Conservation (phyloP, 1,284 basidiomycete genomes). For the Fomes fomentarius region DNA sequence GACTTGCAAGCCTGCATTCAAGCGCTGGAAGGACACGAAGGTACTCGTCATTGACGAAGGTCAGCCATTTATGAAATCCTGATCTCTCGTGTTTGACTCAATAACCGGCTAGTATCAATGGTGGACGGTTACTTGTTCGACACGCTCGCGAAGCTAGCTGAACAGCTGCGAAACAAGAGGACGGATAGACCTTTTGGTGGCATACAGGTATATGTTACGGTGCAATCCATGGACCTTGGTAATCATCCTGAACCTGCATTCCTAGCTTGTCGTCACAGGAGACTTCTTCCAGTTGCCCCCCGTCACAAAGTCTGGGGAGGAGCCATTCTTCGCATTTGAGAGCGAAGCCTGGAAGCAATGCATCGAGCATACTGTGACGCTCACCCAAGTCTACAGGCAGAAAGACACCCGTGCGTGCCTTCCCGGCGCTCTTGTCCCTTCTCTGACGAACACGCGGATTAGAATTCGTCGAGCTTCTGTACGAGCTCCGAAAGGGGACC, state of each 20-base stretch:
- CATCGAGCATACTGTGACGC: conserved; percentile 79
- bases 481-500: conserved; percentile 85
- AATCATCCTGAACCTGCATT: background rate
- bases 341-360: conserved; percentile 82
- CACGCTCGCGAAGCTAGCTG: conserved; percentile 58
- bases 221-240: background rate
- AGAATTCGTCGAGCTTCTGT: conserved; percentile 91
- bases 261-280: conserved; percentile 84
- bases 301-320: conserved; percentile 59
- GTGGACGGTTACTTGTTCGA: conserved; percentile 93
- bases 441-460: background rate
- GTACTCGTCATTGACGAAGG: conserved; percentile 96
- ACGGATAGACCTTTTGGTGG: conserved; percentile 85
- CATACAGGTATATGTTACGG: conserved; percentile 67
- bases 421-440: background rate
- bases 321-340: conserved; percentile 83
- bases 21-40: conserved; percentile 47
- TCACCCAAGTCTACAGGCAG: conserved; percentile 89
- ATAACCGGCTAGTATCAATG: conserved; percentile 94
- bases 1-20: conserved; percentile 40
- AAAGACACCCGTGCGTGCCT: conserved; percentile 45
- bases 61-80: no score
- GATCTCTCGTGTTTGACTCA: no score
- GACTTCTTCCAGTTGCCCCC: conserved; percentile 99
- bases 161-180: conserved; percentile 51